phyloP scores from a whole-genome alignment of 371 early-diverging fungal genomes.

The Nematocida major region DNA sequence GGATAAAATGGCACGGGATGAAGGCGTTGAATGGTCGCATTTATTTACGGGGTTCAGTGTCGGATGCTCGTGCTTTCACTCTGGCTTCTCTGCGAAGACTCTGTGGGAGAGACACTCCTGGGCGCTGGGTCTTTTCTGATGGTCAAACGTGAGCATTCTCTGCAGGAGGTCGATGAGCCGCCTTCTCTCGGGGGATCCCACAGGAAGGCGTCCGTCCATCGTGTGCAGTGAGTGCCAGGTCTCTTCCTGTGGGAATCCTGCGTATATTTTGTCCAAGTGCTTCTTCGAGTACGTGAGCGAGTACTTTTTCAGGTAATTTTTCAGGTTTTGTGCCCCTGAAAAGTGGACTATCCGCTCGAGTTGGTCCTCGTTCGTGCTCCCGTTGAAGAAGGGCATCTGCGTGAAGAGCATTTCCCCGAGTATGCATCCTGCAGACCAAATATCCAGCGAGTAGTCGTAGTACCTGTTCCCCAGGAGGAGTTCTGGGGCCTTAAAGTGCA shows the following conservation, averaged over 20 bases:
- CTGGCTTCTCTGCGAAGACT: constrained; percentile 70
- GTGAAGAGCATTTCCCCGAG: constrained; percentile 80
- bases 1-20: no score
- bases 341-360: constrained; percentile 88
- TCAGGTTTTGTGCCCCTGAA: constrained; percentile 82
- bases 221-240: constrained; percentile 9
- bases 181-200: constrained; percentile 58
- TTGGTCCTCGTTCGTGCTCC: constrained; percentile 91
- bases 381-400: constrained; percentile 95
- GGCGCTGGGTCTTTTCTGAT: constrained; percentile 82
- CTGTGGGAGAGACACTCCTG: constrained; percentile 85
- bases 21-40: no score
- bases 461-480: constrained; percentile 87
- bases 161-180: constrained; percentile 86
- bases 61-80: no score
- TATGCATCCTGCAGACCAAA: constrained; percentile 99
- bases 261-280: constrained; percentile 6
- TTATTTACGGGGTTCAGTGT: no score
- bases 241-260: neutral
- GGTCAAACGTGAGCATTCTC: constrained; percentile 84
- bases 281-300: constrained; percentile 69
- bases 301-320: constrained; percentile 83
- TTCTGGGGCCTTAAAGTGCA: constrained; percentile 98
- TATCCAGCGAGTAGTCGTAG: constrained; percentile 96
- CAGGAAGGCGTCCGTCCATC: neutral